These are phyloP conservation scores for Carex myosuroides DNA, from an alignment of 176 grass and related monocot genomes.

Conservation along the genomic window DNA sequence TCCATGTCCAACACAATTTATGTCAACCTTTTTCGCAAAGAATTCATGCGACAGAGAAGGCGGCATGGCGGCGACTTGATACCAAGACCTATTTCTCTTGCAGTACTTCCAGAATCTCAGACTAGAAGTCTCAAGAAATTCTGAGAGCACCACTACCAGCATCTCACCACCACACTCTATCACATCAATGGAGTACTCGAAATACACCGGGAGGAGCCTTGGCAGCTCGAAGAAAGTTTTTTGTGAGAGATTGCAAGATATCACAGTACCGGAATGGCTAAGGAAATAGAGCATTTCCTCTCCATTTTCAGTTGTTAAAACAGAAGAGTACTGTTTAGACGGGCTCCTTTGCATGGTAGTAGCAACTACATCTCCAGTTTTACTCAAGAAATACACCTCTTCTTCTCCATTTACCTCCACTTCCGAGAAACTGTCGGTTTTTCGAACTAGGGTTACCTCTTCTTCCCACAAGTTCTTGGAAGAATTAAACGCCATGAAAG, in stretches of 20 bases:
- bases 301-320: constrained; percentile 24
- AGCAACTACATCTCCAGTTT: constrained; percentile 66
- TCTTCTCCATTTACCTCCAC: neutral
- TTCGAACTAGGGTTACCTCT: constrained; percentile 29
- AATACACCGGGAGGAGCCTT: constrained; percentile 40
- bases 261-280: constrained; percentile 45
- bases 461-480: constrained; percentile 38
- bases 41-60: constrained; percentile 66
- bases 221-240: constrained; percentile 55
- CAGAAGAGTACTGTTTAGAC: constrained; percentile 56
- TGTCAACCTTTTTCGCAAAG: constrained; percentile 54
- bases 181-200: constrained; percentile 87
- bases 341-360: constrained; percentile 62
- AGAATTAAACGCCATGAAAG: constrained; percentile 44
- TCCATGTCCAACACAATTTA: constrained; percentile 68
- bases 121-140: constrained; percentile 66
- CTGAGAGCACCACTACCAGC: constrained; percentile 66
- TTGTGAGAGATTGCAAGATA: constrained; percentile 49
- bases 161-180: constrained; percentile 48
- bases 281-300: constrained; percentile 64
- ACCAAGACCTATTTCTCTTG: constrained; percentile 34
- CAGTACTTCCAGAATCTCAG: constrained; percentile 65
- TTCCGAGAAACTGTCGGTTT: constrained; percentile 13
- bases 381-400: constrained; percentile 72
- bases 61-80: constrained; percentile 76